A percentile compares a stretch with the other conserved stretches of the same genome.
Evolutionary conservation across 106 monocot species (phyloP).

Genomic region (Allium fistulosum): DNA sequence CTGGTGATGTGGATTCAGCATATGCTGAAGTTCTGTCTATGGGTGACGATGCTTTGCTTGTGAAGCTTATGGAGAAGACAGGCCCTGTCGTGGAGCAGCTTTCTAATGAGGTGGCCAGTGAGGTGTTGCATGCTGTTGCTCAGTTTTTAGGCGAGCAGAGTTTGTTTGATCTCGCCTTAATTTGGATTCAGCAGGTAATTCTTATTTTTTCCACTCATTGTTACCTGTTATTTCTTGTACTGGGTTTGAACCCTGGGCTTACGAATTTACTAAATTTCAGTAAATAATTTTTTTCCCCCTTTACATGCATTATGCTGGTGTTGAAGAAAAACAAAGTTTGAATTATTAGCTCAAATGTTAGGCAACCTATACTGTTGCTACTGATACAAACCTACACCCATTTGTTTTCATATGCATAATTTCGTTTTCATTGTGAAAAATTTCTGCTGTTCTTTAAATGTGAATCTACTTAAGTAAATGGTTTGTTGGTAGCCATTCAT

Average conservation of each 20-base stretch:
- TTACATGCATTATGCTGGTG: not conserved
- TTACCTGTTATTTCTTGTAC: too few relatives aligned
- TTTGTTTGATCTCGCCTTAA: conserved; percentile 60
- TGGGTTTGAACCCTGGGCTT: not conserved
- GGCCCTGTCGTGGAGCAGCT: conserved; percentile 85
- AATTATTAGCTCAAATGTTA: not conserved
- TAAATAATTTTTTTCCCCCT: not conserved
- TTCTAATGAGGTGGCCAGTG: conserved; percentile 51
- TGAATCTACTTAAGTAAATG: not conserved
- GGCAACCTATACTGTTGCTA: not conserved
- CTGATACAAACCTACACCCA: too few relatives aligned
- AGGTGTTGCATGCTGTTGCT: conserved; percentile 58
- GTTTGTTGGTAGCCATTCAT: not conserved
- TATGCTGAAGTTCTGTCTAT: conserved; percentile 71
- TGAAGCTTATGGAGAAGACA: conserved; percentile 91
- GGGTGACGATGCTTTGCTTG: conserved; percentile 67
- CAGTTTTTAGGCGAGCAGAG: conserved; percentile 72
- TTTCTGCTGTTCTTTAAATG: not conserved
- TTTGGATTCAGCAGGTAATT: conserved; percentile 90
- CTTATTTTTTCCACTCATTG: not conserved
- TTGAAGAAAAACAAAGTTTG: not conserved
- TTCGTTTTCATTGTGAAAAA: too few relatives aligned
- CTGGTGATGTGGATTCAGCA: conserved; percentile 81
- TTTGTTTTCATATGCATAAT: too few relatives aligned
- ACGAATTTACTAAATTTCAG: too few relatives aligned